Evolutionary conservation across 768 basidiomycete species (phyloP).

Genomic region (Suillus subaureus): DNA sequence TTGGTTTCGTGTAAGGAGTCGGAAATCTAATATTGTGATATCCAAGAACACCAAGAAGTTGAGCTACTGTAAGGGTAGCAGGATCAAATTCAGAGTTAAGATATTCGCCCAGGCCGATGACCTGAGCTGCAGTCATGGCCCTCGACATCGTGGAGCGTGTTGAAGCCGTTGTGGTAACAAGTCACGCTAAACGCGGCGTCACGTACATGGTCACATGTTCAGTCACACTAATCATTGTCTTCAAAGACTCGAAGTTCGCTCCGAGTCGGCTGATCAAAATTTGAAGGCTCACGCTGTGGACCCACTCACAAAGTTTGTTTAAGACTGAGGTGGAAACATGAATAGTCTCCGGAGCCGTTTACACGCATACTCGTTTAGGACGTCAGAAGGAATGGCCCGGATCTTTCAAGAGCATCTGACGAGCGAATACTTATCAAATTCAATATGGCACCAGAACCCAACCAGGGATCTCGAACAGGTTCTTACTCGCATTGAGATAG

Average conservation of each 20-base stretch:
- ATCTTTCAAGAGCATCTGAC: background rate
- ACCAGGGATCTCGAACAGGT: background rate
- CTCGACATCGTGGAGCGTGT: constrained; percentile 59
- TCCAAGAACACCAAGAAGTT: constrained; percentile 74
- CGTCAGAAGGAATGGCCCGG: background rate
- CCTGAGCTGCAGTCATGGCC: constrained; percentile 69
- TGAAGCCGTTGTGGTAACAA: constrained; percentile 2
- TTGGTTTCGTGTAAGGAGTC: constrained; percentile 74
- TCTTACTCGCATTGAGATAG: background rate
- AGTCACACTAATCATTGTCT: too few relatives aligned
- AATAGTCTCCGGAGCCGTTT: background rate
- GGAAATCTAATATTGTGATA: constrained; percentile 79
- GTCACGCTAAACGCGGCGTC: constrained; percentile 11
- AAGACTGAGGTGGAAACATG: background rate
- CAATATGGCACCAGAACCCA: background rate
- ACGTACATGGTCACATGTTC: constrained; percentile 27
- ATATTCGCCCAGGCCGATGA: constrained; percentile 76
- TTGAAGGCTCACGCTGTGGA: background rate
- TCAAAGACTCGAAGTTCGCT: too few relatives aligned
- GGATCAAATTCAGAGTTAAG: constrained; percentile 81
- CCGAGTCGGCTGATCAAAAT: too few relatives aligned
- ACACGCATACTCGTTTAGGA: background rate
- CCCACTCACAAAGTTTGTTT: background rate
- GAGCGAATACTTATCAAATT: background rate
- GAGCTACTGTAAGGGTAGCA: constrained; percentile 71